A percentile compares a stretch with the other conserved stretches of the same genome.
Conservation (phyloP, 106 monocot genomes). For the Dendrobium chrysotoxum region DNA sequence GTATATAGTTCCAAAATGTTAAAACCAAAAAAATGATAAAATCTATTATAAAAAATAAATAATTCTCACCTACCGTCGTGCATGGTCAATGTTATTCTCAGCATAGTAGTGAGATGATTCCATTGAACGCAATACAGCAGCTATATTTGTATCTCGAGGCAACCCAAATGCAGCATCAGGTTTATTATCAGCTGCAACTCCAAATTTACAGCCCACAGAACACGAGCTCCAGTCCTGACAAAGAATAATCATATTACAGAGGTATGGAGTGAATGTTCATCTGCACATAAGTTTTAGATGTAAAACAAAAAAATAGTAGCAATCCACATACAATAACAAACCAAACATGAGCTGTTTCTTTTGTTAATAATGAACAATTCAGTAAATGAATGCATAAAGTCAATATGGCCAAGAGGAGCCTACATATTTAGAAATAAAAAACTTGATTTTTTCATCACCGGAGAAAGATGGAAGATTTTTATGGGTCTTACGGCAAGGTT, state of each 20-base stretch:
- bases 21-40: background rate
- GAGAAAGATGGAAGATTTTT: background rate
- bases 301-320: background rate
- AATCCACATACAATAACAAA: background rate
- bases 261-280: background rate
- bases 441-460: background rate
- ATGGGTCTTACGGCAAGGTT: background rate
- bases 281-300: background rate
- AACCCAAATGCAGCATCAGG: conserved; percentile 60
- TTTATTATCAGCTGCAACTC: conserved; percentile 17
- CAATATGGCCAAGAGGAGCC: background rate
- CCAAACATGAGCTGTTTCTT: background rate
- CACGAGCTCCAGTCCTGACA: conserved; percentile 66
- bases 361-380: background rate
- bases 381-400: background rate
- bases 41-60: background rate
- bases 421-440: background rate
- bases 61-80: conserved; percentile 84
- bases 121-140: conserved; percentile 66
- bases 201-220: conserved; percentile 79
- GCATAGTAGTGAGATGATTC: conserved; percentile 78
- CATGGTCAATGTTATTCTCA: conserved; percentile 59
- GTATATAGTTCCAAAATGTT: no score
- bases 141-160: conserved; percentile 18
- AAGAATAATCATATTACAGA: background rate